These are phyloP conservation scores for Yarrowia sp. DNA, from an alignment of 805 yeast genomes.

Conservation along the genomic window DNA sequence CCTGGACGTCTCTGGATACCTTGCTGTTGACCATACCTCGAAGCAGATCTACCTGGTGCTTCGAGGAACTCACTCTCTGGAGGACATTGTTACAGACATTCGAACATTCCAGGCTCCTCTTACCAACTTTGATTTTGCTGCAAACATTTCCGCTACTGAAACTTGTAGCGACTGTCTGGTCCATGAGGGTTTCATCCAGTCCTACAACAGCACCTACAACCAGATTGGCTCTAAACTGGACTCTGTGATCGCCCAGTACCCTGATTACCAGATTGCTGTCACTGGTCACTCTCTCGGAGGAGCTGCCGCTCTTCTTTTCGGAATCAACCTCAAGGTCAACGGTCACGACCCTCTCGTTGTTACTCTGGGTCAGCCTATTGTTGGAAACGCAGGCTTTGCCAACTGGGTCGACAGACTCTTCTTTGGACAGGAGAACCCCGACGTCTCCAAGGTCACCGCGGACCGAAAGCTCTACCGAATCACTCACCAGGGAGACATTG, in stretches of 20 bases:
- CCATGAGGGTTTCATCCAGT: slow-evolving; percentile 7
- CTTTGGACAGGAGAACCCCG: slow-evolving; percentile 19
- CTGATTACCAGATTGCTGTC: slow-evolving; percentile 5
- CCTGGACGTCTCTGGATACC: slow-evolving; percentile 4
- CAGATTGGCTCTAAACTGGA: not conserved
- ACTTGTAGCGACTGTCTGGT: slow-evolving; percentile 8
- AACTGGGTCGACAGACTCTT: slow-evolving; percentile 15
- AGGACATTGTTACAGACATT: slow-evolving; percentile 8
- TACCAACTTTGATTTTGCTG: slow-evolving; percentile 2
- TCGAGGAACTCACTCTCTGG: slow-evolving; percentile 14
- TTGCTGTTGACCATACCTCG: slow-evolving; percentile 11
- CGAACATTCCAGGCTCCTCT: not conserved
- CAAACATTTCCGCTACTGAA: not conserved
- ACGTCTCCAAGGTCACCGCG: not conserved
- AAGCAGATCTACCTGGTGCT: slow-evolving; percentile 11
- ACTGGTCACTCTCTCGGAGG: slow-evolving; percentile 23
- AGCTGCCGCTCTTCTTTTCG: slow-evolving; percentile 16
- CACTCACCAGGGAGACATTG: slow-evolving; percentile 14
- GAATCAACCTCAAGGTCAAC: slow-evolving; percentile 18
- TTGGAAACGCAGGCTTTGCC: slow-evolving; percentile 20
- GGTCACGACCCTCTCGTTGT: slow-evolving; percentile 22
- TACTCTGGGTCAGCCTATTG: slow-evolving; percentile 16
- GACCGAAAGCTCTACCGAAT: slow-evolving; percentile 13
- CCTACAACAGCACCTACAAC: slow-evolving; percentile 14
- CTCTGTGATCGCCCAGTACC: not conserved